Percentiles rank a stretch among this genome's conserved stretches.
Evolutionary conservation across 169 alveolate genomes (phyloP).

Genomic region (Eimeria acervulina): DNA sequence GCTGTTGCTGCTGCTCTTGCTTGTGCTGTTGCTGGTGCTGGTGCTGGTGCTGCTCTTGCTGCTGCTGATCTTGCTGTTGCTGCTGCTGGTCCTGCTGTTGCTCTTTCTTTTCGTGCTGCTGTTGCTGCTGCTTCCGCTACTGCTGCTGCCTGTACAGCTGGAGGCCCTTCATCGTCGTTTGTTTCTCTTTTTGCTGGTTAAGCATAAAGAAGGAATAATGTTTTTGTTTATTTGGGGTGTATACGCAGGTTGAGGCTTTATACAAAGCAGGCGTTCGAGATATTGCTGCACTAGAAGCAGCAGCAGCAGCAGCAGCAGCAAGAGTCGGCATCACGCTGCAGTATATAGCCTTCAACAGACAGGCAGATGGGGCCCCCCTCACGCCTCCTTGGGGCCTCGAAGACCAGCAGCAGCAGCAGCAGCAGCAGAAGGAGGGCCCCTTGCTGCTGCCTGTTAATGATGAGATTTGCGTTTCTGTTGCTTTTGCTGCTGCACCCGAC

Average conservation of each 20-base stretch:
- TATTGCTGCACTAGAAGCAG: neutral
- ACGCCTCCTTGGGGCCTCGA: neutral
- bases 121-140: conserved; percentile 20
- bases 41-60: no score
- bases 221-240: no score
- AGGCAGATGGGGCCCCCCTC: neutral
- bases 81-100: conserved; percentile 3
- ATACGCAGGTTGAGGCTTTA: conserved; percentile 7
- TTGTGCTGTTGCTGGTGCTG: neutral
- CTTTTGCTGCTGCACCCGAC: neutral
- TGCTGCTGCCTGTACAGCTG: no score
- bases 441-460: neutral
- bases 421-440: neutral
- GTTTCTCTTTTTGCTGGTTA: no score
- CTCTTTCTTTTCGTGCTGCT: neutral
- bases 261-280: neutral
- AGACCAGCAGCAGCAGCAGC: neutral
- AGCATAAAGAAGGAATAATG: no score
- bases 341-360: neutral
- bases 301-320: conserved; percentile 47
- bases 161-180: no score
- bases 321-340: neutral
- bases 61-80: neutral
- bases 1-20: neutral
- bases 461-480: conserved; percentile 1